Base-by-base conservation (phyloP, 176 grass and related monocot species). In the Oryza coarctata region DNA sequence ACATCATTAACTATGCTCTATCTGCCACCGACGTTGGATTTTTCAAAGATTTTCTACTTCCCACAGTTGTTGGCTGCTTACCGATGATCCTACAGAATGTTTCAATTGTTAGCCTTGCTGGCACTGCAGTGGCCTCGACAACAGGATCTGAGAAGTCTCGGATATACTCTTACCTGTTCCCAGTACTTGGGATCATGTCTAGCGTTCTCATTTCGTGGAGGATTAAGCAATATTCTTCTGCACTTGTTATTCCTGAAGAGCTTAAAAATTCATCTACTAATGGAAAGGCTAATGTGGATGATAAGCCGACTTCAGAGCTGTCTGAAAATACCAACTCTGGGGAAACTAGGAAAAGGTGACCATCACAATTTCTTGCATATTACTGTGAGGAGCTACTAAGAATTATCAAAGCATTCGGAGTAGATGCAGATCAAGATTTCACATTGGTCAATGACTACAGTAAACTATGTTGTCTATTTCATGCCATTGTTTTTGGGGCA, bases 71-170 rank as follows among this genome's bases (percentile, higher is more conserved):
- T 0, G 96, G 96, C n/a, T 93, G 96, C 76, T 88, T 98, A 63
- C 96, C 93, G 4, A 98, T 93, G 96, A 98, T 98, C 80, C 87
- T 98, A 69, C 96, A 98, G 86, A 98, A 98, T 80, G 90, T 92
- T 68, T 98, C 96, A 8, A 84, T 95, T 22, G 93, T 94, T 78
- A 95, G 93, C 72, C 93, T 98, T 79, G 96, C 96, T 11, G 93
- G 93, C 29, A 87, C 89, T 68, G 96, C 96, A 12, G 86, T 94
- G 74, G 87, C 90, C 47, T 94, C 90, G 2, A 76, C 84, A 25
- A 87, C 88, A 71, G 83, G 85, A 77, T 91, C 92, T 61, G 81
- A 94, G 69, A 98, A 95, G 75, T 91, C 96, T 43, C 63, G 83
- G 27, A 26, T 98, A 20, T 85, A 84, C 81, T 89, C 90, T 5